phyloP scores from a whole-genome alignment of 345 rosid species.

The Dipteronia sinensis region DNA sequence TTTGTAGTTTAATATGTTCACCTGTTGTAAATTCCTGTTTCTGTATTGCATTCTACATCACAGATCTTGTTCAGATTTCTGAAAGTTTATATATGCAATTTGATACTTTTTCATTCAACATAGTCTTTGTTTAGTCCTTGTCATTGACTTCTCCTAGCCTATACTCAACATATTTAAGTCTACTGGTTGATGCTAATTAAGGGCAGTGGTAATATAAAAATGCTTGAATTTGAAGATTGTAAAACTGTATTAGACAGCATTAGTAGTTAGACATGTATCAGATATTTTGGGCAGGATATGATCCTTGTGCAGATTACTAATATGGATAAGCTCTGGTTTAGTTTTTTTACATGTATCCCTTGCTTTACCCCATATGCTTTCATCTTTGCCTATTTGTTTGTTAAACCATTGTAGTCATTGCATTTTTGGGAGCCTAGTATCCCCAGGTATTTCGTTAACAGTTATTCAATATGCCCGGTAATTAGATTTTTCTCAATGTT shows the following conservation, averaged over 20 bases:
- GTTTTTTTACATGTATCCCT: background rate
- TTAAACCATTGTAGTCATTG: background rate
- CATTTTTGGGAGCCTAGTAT: background rate
- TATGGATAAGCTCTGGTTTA: background rate
- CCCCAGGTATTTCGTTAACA: background rate
- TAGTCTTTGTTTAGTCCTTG: background rate
- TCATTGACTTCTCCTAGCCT: background rate
- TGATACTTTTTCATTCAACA: background rate
- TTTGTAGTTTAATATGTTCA: slow-evolving; percentile 16
- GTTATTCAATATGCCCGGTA: background rate
- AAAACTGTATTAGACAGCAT: background rate
- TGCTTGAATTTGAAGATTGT: background rate
- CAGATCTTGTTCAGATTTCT: slow-evolving; percentile 17
- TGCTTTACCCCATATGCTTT: background rate
- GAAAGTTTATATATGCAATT: background rate
- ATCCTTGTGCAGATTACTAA: slow-evolving; percentile 3
- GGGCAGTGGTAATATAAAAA: background rate
- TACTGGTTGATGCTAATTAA: background rate
- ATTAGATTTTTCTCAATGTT: slow-evolving; percentile 5
- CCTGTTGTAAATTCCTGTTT: background rate
- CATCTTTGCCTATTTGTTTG: slow-evolving; percentile 2
- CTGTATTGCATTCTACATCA: slow-evolving; percentile 8
- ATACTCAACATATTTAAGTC: background rate
- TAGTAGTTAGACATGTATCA: background rate
- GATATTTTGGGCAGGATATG: slow-evolving; percentile 2